Evolutionary conservation across 2,329 filamentous ascomycete genomes (phyloP).

Genomic region (Cryphonectria parasitica): DNA sequence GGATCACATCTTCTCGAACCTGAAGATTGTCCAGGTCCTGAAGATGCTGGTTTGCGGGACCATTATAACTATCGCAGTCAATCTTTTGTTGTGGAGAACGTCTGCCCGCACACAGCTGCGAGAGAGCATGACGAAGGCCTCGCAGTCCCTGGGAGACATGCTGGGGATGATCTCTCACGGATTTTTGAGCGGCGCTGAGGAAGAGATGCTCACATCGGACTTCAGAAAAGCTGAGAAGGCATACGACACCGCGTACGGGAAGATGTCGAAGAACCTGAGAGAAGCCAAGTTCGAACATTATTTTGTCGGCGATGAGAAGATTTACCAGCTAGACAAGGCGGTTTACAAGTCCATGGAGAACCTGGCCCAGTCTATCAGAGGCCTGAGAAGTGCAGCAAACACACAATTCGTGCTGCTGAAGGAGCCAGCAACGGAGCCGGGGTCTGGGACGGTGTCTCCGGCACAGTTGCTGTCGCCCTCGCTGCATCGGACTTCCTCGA

Average conservation of each 20-base stretch:
- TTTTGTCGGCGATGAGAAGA: slow-evolving; percentile 74
- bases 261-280: slow-evolving; percentile 75
- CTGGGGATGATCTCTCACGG: slow-evolving; percentile 79
- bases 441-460: slow-evolving; percentile 40
- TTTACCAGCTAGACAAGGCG: slow-evolving; percentile 78
- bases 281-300: slow-evolving; percentile 93
- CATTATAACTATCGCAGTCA: slow-evolving; percentile 70
- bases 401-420: slow-evolving; percentile 86
- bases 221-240: slow-evolving; percentile 65
- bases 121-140: slow-evolving; percentile 72
- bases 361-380: slow-evolving; percentile 86
- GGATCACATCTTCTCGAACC: slow-evolving; percentile 76
- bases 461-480: slow-evolving; percentile 38
- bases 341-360: slow-evolving; percentile 84
- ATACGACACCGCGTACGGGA: slow-evolving; percentile 69
- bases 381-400: slow-evolving; percentile 83
- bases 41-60: slow-evolving; percentile 86
- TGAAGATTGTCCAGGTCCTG: slow-evolving; percentile 79
- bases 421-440: slow-evolving; percentile 52
- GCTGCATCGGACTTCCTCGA: slow-evolving; percentile 36
- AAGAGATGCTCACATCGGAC: slow-evolving; percentile 69
- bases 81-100: slow-evolving; percentile 76
- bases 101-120: slow-evolving; percentile 77
- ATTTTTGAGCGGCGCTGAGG: slow-evolving; percentile 82
- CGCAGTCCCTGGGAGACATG: slow-evolving; percentile 78